A percentile compares a stretch with the other conserved stretches of the same genome.
phyloP scores from a whole-genome alignment of 768 basidiomycete genomes.

The Coprinellus micaceus region DNA sequence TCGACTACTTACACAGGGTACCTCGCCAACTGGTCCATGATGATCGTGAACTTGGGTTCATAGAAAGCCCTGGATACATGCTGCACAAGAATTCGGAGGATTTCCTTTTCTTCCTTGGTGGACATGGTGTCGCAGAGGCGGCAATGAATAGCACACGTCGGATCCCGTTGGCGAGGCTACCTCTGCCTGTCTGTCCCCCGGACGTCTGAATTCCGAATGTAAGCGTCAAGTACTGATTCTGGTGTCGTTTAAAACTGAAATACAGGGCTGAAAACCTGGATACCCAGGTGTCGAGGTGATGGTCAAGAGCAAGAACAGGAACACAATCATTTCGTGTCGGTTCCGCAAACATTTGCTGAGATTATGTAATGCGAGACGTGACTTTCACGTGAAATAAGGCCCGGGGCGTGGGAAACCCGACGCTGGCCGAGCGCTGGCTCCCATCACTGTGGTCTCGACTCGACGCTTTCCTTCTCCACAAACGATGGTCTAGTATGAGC shows the following conservation, averaged over 20 bases:
- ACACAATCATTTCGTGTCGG: not conserved
- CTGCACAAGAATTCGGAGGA: constrained; percentile 83
- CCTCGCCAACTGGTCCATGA: constrained; percentile 90
- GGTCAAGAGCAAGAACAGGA: not conserved
- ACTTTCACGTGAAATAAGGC: no score
- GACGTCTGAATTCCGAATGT: not conserved
- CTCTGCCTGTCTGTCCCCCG: not conserved
- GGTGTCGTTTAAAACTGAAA: not conserved
- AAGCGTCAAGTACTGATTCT: not conserved
- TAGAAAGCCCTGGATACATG: constrained; percentile 93
- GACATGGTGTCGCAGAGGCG: constrained; percentile 36
- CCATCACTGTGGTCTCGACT: no score
- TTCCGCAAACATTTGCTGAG: not conserved
- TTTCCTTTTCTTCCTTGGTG: constrained; percentile 77
- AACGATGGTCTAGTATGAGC: no score
- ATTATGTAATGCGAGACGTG: not conserved
- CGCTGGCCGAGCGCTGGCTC: no score
- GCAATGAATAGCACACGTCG: not conserved
- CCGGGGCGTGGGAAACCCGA: no score
- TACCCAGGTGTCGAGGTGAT: not conserved
- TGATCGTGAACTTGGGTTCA: constrained; percentile 85
- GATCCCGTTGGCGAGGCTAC: not conserved
- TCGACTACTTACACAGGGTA: constrained; percentile 85
- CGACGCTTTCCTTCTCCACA: no score
- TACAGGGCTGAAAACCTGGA: not conserved